phyloP scores from a whole-genome alignment of 2,329 filamentous ascomycete species.

The Chalaropsis ovoidea region DNA sequence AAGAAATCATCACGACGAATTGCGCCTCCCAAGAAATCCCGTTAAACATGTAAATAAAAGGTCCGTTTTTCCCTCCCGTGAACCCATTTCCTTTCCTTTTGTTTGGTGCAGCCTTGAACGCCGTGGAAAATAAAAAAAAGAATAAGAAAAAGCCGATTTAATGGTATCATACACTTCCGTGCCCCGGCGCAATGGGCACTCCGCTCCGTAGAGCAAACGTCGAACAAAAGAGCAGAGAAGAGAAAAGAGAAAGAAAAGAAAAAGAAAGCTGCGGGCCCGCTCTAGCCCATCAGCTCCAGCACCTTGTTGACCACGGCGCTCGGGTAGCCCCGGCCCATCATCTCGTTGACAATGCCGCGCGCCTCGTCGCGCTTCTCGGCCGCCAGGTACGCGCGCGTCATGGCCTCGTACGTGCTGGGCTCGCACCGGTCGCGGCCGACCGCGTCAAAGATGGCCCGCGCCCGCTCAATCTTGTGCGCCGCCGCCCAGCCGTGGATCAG shows the following conservation, averaged over 20 bases:
- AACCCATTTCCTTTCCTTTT: slow-evolving; percentile 23
- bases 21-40: slow-evolving; percentile 1
- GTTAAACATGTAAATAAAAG: slow-evolving; percentile 9
- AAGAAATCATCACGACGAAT: slow-evolving; percentile 4
- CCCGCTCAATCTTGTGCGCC: slow-evolving; percentile 68
- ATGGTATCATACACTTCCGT: slow-evolving; percentile 18
- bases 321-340: slow-evolving; percentile 82
- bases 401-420: slow-evolving; percentile 96
- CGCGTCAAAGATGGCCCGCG: slow-evolving; percentile 66
- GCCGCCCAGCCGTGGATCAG: slow-evolving; percentile 94
- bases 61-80: slow-evolving; percentile 21
- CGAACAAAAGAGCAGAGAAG: neutral
- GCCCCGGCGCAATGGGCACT: neutral
- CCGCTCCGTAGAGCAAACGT: neutral
- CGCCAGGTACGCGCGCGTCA: slow-evolving; percentile 86
- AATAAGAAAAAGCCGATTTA: slow-evolving; percentile 15
- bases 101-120: slow-evolving; percentile 22
- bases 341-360: slow-evolving; percentile 73
- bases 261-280: neutral
- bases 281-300: slow-evolving; percentile 64
- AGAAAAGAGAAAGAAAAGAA: neutral
- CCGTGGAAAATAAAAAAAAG: slow-evolving; percentile 19
- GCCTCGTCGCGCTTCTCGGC: slow-evolving; percentile 70
- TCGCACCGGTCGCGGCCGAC: slow-evolving; percentile 72
- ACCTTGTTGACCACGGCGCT: slow-evolving; percentile 89